These are phyloP conservation scores for Colletotrichum gigasporum DNA, from an alignment of 2,329 filamentous ascomycete species.

Conservation along the genomic window DNA sequence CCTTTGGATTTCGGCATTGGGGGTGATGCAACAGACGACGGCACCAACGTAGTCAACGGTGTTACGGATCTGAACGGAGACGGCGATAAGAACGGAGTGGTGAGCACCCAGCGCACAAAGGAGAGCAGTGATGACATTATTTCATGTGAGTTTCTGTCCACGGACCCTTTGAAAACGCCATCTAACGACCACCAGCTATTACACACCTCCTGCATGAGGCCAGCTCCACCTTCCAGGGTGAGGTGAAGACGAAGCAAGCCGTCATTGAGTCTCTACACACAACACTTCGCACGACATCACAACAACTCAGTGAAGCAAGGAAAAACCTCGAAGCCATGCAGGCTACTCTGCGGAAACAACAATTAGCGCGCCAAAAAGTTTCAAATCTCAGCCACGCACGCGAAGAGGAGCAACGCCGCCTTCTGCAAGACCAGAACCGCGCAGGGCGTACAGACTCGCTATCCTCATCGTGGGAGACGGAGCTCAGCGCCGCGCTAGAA, in stretches of 20 bases:
- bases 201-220: conserved; percentile 84
- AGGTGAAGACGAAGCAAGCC: conserved; percentile 85
- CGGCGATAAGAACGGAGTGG: conserved; percentile 53
- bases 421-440: conserved; percentile 51
- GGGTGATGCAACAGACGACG: conserved; percentile 61
- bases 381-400: conserved; percentile 80
- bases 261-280: conserved; percentile 84
- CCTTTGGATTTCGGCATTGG: conserved; percentile 96
- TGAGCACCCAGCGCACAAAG: conserved; percentile 64
- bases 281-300: conserved; percentile 82
- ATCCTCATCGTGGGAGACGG: conserved; percentile 63
- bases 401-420: conserved; percentile 71
- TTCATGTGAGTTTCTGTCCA: conserved; percentile 68
- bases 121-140: conserved; percentile 85
- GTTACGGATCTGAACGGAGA: conserved; percentile 46
- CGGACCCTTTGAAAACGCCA: neutral
- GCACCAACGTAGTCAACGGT: conserved; percentile 27
- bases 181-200: conserved; percentile 69
- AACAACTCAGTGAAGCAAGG: conserved; percentile 80
- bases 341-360: conserved; percentile 69
- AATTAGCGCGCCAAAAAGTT: conserved; percentile 76
- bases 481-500: conserved; percentile 58
- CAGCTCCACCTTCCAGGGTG: conserved; percentile 79
- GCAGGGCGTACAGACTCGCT: conserved; percentile 53
- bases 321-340: conserved; percentile 77